A percentile compares a stretch with the other conserved stretches of the same genome.
Evolutionary conservation across 768 basidiomycete species (phyloP).

Genomic region (Vararia minispora): DNA sequence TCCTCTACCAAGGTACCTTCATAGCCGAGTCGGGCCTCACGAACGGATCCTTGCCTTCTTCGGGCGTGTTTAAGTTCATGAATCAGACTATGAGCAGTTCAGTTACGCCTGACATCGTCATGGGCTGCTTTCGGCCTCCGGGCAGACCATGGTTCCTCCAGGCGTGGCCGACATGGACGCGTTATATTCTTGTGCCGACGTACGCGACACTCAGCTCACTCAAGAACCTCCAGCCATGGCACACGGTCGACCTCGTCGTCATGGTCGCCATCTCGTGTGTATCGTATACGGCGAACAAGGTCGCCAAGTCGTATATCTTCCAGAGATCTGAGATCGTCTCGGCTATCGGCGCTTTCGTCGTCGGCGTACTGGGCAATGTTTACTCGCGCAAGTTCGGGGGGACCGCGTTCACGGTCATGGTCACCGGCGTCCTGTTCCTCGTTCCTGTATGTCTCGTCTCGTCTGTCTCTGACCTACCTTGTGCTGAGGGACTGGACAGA

Average conservation of each 20-base stretch:
- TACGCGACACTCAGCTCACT: slow-evolving; percentile 67
- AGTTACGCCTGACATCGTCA: slow-evolving; percentile 35
- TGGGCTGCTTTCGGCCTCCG: slow-evolving; percentile 63
- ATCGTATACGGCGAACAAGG: slow-evolving; percentile 69
- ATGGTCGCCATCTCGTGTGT: slow-evolving; percentile 82
- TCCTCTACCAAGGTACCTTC: slow-evolving; percentile 57
- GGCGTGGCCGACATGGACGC: slow-evolving; percentile 69
- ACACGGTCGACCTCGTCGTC: slow-evolving; percentile 58
- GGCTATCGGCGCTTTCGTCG: slow-evolving; percentile 76
- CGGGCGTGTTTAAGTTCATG: slow-evolving; percentile 58
- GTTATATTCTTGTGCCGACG: slow-evolving; percentile 64
- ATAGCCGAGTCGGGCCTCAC: slow-evolving; percentile 37
- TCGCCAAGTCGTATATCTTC: slow-evolving; percentile 78
- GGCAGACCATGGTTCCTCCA: slow-evolving; percentile 69
- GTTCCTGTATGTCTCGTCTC: slow-evolving; percentile 72
- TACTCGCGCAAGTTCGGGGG: slow-evolving; percentile 78
- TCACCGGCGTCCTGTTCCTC: slow-evolving; percentile 77
- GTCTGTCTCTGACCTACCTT: slow-evolving; percentile 2
- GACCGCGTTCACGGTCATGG: slow-evolving; percentile 86
- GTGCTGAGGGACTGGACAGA: slow-evolving; percentile 29
- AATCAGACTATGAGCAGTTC: slow-evolving; percentile 37
- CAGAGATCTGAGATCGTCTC: slow-evolving; percentile 77
- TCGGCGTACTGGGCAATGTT: slow-evolving; percentile 67
- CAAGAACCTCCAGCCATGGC: slow-evolving; percentile 67
- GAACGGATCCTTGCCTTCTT: slow-evolving; percentile 35